These are phyloP conservation scores for Stemphylium vesicarium DNA, from an alignment of 2,329 filamentous ascomycete species.

Conservation along the genomic window DNA sequence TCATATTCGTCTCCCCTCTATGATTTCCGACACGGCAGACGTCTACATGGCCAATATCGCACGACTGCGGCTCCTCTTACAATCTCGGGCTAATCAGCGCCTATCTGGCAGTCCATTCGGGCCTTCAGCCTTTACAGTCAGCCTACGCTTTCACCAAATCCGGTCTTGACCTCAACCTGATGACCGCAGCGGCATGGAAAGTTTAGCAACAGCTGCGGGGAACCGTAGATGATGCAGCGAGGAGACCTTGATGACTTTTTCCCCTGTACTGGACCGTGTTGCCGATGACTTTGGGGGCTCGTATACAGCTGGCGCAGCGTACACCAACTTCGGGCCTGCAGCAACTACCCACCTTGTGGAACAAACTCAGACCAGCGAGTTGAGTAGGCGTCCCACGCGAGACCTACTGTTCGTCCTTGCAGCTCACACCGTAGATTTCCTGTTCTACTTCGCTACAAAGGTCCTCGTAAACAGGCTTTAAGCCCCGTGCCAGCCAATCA, in stretches of 20 bases:
- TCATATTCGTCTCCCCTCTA: constrained; percentile 13
- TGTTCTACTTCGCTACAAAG: background rate
- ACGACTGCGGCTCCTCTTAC: background rate
- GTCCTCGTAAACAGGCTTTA: constrained; percentile 1
- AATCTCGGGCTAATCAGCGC: background rate
- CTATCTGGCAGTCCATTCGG: background rate
- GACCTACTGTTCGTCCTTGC: background rate
- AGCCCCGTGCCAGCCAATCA: background rate
- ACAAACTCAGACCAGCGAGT: background rate
- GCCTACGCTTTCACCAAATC: background rate
- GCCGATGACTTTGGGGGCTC: background rate
- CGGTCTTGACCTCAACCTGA: background rate
- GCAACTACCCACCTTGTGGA: background rate
- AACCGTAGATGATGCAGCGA: constrained; percentile 10
- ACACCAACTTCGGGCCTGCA: background rate
- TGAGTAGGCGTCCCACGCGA: background rate
- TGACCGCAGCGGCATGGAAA: background rate
- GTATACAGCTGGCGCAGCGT: background rate
- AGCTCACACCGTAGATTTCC: background rate
- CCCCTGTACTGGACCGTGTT: constrained; percentile 4
- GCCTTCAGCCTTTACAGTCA: background rate
- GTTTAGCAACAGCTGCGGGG: constrained; percentile 11
- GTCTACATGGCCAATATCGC: background rate
- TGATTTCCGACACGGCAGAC: constrained; percentile 7
- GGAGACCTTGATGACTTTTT: background rate